Evolutionary conservation across 345 rosid species (phyloP).

Genomic region (Salix exigua): DNA sequence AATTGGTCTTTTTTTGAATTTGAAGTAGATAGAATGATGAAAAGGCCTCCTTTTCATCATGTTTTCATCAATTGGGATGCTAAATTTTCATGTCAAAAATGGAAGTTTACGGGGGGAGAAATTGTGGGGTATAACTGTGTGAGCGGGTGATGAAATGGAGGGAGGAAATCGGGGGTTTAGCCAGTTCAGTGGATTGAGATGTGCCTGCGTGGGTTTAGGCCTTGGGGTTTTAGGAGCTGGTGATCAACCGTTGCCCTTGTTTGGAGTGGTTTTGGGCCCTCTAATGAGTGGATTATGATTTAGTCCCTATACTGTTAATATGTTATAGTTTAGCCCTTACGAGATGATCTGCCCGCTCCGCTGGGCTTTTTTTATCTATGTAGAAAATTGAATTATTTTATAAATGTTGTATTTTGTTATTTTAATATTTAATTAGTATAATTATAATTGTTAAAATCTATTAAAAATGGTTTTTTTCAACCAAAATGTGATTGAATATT

Average conservation of each 20-base stretch:
- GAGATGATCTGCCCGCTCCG: too few relatives aligned
- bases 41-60: not conserved
- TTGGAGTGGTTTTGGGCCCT: not conserved
- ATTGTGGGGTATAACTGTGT: not conserved
- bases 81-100: not conserved
- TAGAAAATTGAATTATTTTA: too few relatives aligned
- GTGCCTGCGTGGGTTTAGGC: not conserved
- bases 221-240: not conserved
- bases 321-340: not conserved
- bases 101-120: not conserved
- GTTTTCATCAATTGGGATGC: not conserved
- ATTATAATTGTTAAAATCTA: too few relatives aligned
- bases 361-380: too few relatives aligned
- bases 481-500: too few relatives aligned
- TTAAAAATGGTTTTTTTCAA: too few relatives aligned
- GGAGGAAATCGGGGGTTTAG: not conserved
- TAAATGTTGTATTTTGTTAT: too few relatives aligned
- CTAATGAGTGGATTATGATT: not conserved
- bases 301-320: not conserved
- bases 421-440: too few relatives aligned
- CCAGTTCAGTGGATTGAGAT: not conserved
- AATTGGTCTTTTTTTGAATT: slow-evolving; percentile 28
- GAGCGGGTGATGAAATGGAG: not conserved
- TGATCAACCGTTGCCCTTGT: not conserved
- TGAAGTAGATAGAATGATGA: slow-evolving; percentile 24